Conservation (phyloP, 306 rosid genomes). For the Spatholobus suberectus region DNA sequence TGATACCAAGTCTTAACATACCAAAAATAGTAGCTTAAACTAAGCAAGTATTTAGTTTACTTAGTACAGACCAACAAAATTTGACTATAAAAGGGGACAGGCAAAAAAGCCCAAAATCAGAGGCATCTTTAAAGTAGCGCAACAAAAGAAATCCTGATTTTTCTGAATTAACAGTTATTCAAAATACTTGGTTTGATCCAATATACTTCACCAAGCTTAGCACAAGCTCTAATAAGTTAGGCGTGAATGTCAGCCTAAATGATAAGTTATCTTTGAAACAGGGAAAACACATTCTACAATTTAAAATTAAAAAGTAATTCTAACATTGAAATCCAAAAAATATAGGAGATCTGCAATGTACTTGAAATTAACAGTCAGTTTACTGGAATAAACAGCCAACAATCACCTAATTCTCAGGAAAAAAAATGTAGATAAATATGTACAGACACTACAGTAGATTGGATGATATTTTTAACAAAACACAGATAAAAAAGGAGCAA, state of each 20-base stretch:
- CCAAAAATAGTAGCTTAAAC: slow-evolving; percentile 1
- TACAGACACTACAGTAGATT: slow-evolving; percentile 9
- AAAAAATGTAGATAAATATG: neutral
- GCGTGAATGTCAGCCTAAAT: slow-evolving; percentile 4
- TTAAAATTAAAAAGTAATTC: neutral
- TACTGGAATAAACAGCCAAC: slow-evolving; percentile 23
- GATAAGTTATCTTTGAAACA: neutral
- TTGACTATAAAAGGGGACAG: slow-evolving; percentile 6
- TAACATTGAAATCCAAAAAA: slow-evolving; percentile 19
- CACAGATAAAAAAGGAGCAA: neutral
- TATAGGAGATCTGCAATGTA: slow-evolving; percentile 4
- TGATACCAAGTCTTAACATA: neutral
- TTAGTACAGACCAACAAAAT: slow-evolving; percentile 25
- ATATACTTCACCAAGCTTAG: slow-evolving; percentile 19
- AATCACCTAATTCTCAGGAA: neutral
- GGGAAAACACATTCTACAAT: neutral
- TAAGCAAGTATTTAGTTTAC: neutral
- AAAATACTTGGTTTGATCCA: neutral
- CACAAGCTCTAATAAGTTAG: neutral
- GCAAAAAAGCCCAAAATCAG: slow-evolving; percentile 19
- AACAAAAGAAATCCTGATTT: slow-evolving; percentile 3
- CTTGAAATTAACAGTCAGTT: slow-evolving; percentile 1
- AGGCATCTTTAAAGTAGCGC: neutral
- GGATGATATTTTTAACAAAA: neutral
- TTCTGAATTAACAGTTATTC: slow-evolving; percentile 2